Base-by-base conservation (phyloP, 768 basidiomycete species). In the Russula compacta region DNA sequence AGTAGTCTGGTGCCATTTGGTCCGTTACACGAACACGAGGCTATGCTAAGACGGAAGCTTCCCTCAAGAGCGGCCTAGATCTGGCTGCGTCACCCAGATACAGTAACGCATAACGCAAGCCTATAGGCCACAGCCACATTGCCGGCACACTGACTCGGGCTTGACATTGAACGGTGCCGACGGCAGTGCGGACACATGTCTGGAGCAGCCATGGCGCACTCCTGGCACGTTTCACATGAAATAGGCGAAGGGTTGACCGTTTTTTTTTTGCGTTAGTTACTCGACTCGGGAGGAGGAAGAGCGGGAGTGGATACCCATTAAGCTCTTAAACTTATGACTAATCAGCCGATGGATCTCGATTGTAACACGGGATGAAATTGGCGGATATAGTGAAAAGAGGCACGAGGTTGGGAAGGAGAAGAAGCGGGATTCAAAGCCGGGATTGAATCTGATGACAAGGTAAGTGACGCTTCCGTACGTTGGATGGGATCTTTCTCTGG, bases 361-460 rank as follows among this genome's bases (percentile, higher is more conserved):
- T 69, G 64, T 63, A 69, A 71, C 72, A 75, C 74, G 76, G 73
- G 69, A 70, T 76, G 79, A 79, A 64, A 64, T 64, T 63, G 60
- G 64, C 64, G 60, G 64, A 61, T 57, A 63, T 62, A 61, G 63
- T 64, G 61, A 63, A 56, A 56, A 77, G 77, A 81, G 80, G 81
- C 79, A 82, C 80, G 80, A 79, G 81, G 80, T 73, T 76, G 74
- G 76, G 75, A 74, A 78, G 72, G 75, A 72, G 71, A 75, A 72
- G 73, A 73, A 73, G 61, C 61, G 56, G 62, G 61, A 54, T 64
- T 64, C 62, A 64, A 53, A 64, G 63, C 58, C 58, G 64, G 63
- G 59, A 66, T 66, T 59, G 62, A 64, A 66, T 66, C 65, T 66
- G 65, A 64, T 66, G 65, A 66, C 65, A 64, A 64, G 64, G 51